Conservation (phyloP, 2,329 filamentous ascomycete species). For the Neofusicoccum umdonicola region DNA sequence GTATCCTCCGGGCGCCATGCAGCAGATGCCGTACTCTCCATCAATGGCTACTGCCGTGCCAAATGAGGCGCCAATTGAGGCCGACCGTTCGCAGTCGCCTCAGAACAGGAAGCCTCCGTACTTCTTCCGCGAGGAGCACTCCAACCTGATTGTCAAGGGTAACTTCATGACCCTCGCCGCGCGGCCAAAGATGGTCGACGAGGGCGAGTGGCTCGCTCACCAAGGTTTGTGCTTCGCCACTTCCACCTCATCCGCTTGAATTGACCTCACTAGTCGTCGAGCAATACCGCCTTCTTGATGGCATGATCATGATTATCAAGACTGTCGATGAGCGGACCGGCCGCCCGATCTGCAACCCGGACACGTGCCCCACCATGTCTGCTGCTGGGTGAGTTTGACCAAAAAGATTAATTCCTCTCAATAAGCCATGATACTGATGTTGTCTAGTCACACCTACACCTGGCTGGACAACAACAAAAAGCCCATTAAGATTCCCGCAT, state of each 20-base stretch:
- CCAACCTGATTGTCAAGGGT: conserved; percentile 88
- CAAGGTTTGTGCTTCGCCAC: conserved; percentile 62
- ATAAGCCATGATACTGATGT: neutral
- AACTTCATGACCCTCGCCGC: conserved; percentile 97
- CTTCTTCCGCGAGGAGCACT: conserved; percentile 73
- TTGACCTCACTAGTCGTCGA: conserved; percentile 68
- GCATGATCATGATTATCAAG: conserved; percentile 84
- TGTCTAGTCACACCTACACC: conserved; percentile 79
- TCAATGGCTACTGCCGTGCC: conserved; percentile 29
- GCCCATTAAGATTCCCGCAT: conserved; percentile 87
- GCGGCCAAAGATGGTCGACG: conserved; percentile 87
- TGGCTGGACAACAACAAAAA: conserved; percentile 88
- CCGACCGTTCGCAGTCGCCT: conserved; percentile 30
- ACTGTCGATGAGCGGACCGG: conserved; percentile 77
- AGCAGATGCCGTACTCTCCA: conserved; percentile 46
- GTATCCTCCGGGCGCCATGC: conserved; percentile 31
- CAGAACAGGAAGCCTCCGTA: conserved; percentile 67
- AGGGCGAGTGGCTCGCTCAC: conserved; percentile 93
- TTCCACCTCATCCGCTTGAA: conserved; percentile 20
- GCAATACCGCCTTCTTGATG: conserved; percentile 84
- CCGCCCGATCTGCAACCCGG: conserved; percentile 76
- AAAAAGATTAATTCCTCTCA: neutral
- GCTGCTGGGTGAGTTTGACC: conserved; percentile 73
- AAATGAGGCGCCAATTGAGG: conserved; percentile 21
- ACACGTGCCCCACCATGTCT: conserved; percentile 86